These are phyloP conservation scores for Ceratocystis papillata DNA, from an alignment of 2,329 filamentous ascomycete genomes.

Conservation along the genomic window DNA sequence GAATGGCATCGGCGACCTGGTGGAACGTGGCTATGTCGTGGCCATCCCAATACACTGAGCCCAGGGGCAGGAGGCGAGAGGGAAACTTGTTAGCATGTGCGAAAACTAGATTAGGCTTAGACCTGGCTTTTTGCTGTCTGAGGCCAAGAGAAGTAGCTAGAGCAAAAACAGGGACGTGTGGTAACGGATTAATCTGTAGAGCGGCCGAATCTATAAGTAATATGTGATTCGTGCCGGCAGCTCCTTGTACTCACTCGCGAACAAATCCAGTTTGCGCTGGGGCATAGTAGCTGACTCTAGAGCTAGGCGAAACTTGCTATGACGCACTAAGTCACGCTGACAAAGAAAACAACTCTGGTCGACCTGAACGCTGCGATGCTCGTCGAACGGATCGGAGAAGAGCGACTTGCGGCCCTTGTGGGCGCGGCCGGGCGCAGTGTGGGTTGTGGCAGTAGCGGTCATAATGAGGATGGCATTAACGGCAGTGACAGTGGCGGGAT, in stretches of 20 bases:
- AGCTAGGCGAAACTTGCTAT: conserved; percentile 19
- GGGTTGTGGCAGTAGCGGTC: background rate
- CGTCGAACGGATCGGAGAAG: conserved; percentile 22
- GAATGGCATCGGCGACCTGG: conserved; percentile 16
- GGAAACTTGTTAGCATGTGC: background rate
- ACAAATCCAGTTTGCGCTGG: conserved; percentile 7
- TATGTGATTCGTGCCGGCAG: background rate
- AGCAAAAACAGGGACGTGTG: too few species aligned
- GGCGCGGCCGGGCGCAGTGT: background rate
- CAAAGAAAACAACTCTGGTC: conserved; percentile 23
- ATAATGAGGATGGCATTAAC: background rate
- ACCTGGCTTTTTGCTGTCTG: background rate
- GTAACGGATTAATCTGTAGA: too few species aligned
- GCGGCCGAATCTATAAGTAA: too few species aligned
- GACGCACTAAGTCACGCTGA: conserved; percentile 19
- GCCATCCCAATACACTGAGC: conserved; percentile 22
- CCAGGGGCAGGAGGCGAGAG: background rate
- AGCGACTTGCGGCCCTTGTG: conserved; percentile 16
- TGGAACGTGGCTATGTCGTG: conserved; percentile 22
- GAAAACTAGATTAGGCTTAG: too few species aligned
- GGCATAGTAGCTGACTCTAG: conserved; percentile 17
- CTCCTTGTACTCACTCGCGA: conserved; percentile 15
- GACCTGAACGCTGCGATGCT: conserved; percentile 22
- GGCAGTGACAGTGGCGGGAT: background rate
- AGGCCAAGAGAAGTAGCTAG: too few species aligned